These are phyloP conservation scores for Simplicillium aogashimaense DNA, from an alignment of 2,329 filamentous ascomycete genomes.

Conservation along the genomic window DNA sequence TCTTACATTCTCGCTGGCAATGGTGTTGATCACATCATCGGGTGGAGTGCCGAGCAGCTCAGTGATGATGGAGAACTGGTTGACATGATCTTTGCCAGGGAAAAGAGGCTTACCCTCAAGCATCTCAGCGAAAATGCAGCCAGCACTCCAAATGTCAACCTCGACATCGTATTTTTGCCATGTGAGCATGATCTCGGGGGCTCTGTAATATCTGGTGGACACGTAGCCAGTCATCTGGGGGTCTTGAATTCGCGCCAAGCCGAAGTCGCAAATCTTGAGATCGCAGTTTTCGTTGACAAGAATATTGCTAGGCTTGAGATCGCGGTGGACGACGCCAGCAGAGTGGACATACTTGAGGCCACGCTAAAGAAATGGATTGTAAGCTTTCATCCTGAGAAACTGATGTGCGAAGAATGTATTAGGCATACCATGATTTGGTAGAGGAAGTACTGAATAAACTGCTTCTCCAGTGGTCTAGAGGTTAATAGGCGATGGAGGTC, in stretches of 20 bases:
- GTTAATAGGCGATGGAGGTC: slow-evolving; percentile 93
- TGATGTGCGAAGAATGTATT: not conserved
- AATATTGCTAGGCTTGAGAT: slow-evolving; percentile 98
- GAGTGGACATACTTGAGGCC: slow-evolving; percentile 99
- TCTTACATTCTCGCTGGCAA: slow-evolving; percentile 92
- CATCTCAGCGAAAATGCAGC: slow-evolving; percentile 99
- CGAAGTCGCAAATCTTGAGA: slow-evolving; percentile 98
- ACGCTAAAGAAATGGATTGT: slow-evolving; percentile 45
- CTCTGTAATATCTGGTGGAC: slow-evolving; percentile 96
- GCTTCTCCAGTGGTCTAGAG: slow-evolving; percentile 92
- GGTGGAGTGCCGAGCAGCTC: slow-evolving; percentile 93
- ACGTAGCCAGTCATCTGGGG: slow-evolving; percentile 99
- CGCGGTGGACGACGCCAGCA: slow-evolving; percentile 92
- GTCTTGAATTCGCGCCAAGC: slow-evolving; percentile 92
- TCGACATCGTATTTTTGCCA: slow-evolving; percentile 99
- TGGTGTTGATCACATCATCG: slow-evolving; percentile 96
- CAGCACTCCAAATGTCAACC: slow-evolving; percentile 98
- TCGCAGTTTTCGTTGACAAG: slow-evolving; percentile 99
- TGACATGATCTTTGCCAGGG: slow-evolving; percentile 97
- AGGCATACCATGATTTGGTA: slow-evolving; percentile 88
- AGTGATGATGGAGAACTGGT: slow-evolving; percentile 99
- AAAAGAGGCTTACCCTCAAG: slow-evolving; percentile 96
- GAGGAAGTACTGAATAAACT: slow-evolving; percentile 99
- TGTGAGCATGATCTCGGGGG: slow-evolving; percentile 98
- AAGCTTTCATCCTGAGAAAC: not conserved